Conservation (phyloP, 768 basidiomycete genomes). For the Amylocystis lapponica region DNA sequence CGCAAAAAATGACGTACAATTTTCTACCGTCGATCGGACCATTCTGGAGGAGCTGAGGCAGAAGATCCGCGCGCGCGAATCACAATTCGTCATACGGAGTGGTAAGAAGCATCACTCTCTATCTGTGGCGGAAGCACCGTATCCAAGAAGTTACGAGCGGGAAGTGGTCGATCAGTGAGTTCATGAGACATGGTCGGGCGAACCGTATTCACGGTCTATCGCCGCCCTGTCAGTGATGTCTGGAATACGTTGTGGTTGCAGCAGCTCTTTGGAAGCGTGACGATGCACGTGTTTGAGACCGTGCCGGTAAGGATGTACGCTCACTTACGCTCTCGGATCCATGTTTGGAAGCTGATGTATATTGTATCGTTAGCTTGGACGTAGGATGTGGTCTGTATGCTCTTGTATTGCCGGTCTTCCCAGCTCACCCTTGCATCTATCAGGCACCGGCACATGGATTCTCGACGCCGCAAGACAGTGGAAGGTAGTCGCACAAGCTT, state of each 20-base stretch:
- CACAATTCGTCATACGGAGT: slow-evolving; percentile 48
- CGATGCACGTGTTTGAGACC: slow-evolving; percentile 58
- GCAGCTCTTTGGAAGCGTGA: slow-evolving; percentile 39
- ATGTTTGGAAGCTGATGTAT: background rate
- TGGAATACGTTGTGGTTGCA: slow-evolving; percentile 58
- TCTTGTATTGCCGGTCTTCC: background rate
- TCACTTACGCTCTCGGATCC: background rate
- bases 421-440: slow-evolving; percentile 4
- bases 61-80: slow-evolving; percentile 45
- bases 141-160: slow-evolving; percentile 61
- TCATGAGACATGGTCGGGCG: too few relatives aligned
- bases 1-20: slow-evolving; percentile 26
- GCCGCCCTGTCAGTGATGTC: slow-evolving; percentile 43
- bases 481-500: slow-evolving; percentile 36
- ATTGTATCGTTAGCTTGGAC: slow-evolving; percentile 43
- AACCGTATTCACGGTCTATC: slow-evolving; percentile 3
- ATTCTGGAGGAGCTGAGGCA: slow-evolving; percentile 53
- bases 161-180: slow-evolving; percentile 65
- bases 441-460: slow-evolving; percentile 74
- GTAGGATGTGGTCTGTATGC: slow-evolving; percentile 59
- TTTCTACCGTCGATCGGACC: slow-evolving; percentile 57
- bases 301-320: slow-evolving; percentile 61
- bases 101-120: slow-evolving; percentile 54
- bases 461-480: slow-evolving; percentile 57
- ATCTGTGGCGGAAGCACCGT: slow-evolving; percentile 48